Percentiles rank a stretch among this genome's conserved stretches.
Evolutionary conservation across 768 basidiomycete genomes (phyloP).

Genomic region (Boletales sp.): DNA sequence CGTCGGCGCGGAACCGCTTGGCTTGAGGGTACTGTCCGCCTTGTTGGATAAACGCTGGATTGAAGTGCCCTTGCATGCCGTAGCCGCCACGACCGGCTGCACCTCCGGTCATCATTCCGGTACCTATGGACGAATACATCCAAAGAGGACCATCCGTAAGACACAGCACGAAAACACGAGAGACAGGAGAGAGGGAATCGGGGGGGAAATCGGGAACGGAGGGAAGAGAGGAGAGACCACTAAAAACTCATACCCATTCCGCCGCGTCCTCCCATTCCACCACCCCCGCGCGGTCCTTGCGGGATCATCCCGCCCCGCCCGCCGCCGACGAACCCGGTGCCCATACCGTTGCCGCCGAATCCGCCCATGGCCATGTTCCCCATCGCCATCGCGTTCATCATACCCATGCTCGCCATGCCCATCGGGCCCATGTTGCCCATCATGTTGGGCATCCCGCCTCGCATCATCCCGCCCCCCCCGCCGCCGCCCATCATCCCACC

Average conservation of each 20-base stretch:
- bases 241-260: constrained; percentile 53
- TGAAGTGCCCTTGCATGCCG: constrained; percentile 62
- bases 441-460: constrained; percentile 38
- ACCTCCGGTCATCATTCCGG: constrained; percentile 50
- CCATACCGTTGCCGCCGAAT: constrained; percentile 38
- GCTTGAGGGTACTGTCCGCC: constrained; percentile 42
- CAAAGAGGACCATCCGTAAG: constrained; percentile 26
- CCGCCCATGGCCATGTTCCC: constrained; percentile 40
- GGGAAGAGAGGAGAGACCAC: constrained; percentile 11
- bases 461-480: constrained; percentile 31
- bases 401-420: constrained; percentile 36
- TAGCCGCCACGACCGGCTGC: constrained; percentile 41
- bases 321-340: constrained; percentile 39
- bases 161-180: constrained; percentile 13
- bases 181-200: not conserved
- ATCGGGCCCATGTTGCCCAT: constrained; percentile 44
- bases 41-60: constrained; percentile 67
- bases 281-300: constrained; percentile 37
- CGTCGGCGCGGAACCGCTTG: constrained; percentile 55
- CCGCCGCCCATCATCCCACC: constrained; percentile 29
- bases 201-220: too few species aligned
- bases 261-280: constrained; percentile 44
- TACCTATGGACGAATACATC: constrained; percentile 39
- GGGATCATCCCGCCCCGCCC: constrained; percentile 53
- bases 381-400: constrained; percentile 41